Conservation (phyloP, 1,284 basidiomycete species). For the Sporisorium sorghi region DNA sequence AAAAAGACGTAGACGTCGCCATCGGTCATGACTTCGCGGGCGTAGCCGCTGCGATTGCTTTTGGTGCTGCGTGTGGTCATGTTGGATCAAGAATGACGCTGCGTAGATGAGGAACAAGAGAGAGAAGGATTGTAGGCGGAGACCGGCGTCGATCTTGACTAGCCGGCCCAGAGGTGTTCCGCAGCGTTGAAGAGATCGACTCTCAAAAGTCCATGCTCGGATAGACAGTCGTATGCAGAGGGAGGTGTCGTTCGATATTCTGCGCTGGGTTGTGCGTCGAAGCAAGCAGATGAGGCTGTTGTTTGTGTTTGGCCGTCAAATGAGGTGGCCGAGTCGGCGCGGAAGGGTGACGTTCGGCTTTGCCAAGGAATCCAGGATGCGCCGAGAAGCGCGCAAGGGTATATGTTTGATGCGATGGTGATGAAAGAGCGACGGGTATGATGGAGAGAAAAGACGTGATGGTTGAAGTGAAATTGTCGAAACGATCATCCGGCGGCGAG, state of each 20-base stretch:
- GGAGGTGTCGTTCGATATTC: neutral
- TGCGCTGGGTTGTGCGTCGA: neutral
- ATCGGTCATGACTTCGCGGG: conserved; percentile 55
- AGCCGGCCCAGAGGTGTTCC: neutral
- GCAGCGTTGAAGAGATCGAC: neutral
- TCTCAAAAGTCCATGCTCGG: conserved; percentile 2
- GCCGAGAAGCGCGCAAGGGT: neutral
- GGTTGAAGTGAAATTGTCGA: neutral
- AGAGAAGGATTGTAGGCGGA: neutral
- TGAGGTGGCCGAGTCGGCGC: neutral
- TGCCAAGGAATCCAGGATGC: neutral
- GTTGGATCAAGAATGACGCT: neutral
- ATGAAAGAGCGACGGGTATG: neutral
- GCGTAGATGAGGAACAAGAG: neutral
- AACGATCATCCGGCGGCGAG: neutral
- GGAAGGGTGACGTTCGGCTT: conserved; percentile 1
- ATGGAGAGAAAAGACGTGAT: neutral
- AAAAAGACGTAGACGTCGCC: conserved; percentile 67
- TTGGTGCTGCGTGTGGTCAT: conserved; percentile 60
- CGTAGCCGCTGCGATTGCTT: conserved; percentile 44
- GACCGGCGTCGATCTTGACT: neutral
- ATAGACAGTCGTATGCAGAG: neutral
- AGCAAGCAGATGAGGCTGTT: neutral
- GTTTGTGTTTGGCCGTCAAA: conserved; percentile 1
- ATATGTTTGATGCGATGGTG: neutral